phyloP scores from a whole-genome alignment of 139 green algal species.

The Volvox africanus region DNA sequence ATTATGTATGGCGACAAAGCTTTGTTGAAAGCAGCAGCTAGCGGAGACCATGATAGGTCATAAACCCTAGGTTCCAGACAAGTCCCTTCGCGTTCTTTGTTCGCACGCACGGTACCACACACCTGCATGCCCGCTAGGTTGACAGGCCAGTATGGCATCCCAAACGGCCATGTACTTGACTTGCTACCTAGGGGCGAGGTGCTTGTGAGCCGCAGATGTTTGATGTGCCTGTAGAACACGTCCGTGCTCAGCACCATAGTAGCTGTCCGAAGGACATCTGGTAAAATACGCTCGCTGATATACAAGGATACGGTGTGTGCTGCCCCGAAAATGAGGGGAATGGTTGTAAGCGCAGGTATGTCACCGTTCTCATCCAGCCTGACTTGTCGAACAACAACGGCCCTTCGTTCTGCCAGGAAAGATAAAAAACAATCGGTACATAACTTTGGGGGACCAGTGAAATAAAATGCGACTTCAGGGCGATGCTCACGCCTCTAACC shows the following conservation, averaged over 20 bases:
- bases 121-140: neutral
- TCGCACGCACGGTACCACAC: neutral
- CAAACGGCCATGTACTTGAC: neutral
- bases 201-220: neutral
- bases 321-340: neutral
- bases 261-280: neutral
- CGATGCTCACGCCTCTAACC: neutral
- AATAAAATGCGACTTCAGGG: neutral
- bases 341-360: neutral
- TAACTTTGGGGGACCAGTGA: neutral
- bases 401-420: neutral
- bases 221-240: neutral
- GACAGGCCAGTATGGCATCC: slow-evolving; percentile 26
- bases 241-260: neutral
- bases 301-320: neutral
- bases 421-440: neutral
- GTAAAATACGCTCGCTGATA: slow-evolving; percentile 9
- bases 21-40: too few relatives aligned
- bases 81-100: too few relatives aligned
- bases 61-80: too few relatives aligned
- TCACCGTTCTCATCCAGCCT: neutral
- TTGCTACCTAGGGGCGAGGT: slow-evolving; percentile 8
- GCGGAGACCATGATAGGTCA: too few relatives aligned
- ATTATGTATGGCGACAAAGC: too few relatives aligned
- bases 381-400: neutral